Base-by-base conservation (phyloP, 1,284 basidiomycete genomes). In the Cystobasidium sp. region DNA sequence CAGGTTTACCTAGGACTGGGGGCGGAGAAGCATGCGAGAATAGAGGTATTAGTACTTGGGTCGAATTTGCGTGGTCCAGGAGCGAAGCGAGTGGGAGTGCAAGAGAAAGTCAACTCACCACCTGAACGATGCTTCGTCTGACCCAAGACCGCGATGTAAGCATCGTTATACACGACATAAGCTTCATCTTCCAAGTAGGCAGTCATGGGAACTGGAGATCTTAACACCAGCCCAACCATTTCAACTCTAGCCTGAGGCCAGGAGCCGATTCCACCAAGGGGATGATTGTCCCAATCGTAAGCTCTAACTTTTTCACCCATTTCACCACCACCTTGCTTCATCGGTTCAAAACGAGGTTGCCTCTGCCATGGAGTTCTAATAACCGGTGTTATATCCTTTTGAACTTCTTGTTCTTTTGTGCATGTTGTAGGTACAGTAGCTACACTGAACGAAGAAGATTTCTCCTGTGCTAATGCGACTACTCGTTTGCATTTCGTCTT, bases 151-250 rank as follows among this genome's bases (percentile, higher is more conserved):
- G 49, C 70, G 3, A 65, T 58, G 24, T 64, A 65, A 14, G 68
- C 69, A 47, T 75, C 75, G 24, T 75, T 75, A 58, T 75, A 75
- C 8, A 75, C 16, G 20, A 75, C 69, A 55, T 66, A 75, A 8
- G 59, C 66, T 49, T 49, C 56, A 9, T 58, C 6, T 31, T 69
- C 74, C 41, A 75, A 37, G 22, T 75, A 75, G 1, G 67, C 67
- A 5, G 74, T 69, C 74, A 75, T 75, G 3, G 67, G 67, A 14
- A 69, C 66, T 2, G 46, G 53, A 14, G 58, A 63, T 6, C 55
- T 20, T 3, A 75, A 24, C 4, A 75, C 46, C 10, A 69, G 51
- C 1, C 53, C 59, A n/a, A 75, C 68, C 56, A 68, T 56, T 24
- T 75, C 66, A 5, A 75, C 61, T n/a, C 65, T 46, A 8, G 66